Base-by-base conservation (phyloP, 345 rosid species). In the Euphorbia lathyris region DNA sequence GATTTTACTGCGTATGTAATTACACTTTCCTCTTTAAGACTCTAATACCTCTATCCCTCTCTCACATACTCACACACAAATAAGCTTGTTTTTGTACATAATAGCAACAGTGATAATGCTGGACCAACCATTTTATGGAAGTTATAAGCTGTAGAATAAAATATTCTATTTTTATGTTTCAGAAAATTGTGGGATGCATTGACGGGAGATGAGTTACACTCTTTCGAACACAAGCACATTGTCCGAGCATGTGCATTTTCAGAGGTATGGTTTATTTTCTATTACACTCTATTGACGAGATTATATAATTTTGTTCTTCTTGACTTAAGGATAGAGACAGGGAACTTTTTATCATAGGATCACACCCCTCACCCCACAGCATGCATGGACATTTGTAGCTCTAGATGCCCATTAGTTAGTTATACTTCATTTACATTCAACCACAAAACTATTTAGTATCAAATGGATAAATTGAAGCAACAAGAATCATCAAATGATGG, bases 1-100 rank as follows among this genome's bases (percentile, higher is more conserved):
- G 99, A 96, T 83, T 96, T 92, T 83, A 73, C 89, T 17, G 97
- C 96, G 96, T 96, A 86, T 40, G 91, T 75, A 51, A 2, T 68
- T 73, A 16, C 19, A 30, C 42, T 63, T n/a, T 43, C 17, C 25
- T 38, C 52, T 59, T 22, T 0, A n/a, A 14, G 25, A 13, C 45
- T 53, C n/a, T 69, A 20, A 3, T 13, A 19, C 36, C 43, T 3
- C 47, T 48, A 17, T 32, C 40, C 12, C 43, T 55, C 23, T 72
- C 30, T 65, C 47, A 26, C 5, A 10, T 40, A n/a, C 27, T 1
- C 14, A 7, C 26, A 55, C 51, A 12, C 51, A 45, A 45, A 10
- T 45, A 19, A 51, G 20, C 4, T 2, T 59, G 53, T 27, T 59
- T 48, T 2, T 16, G 10, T 7, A 25, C 42, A 56, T 55, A 16